Evolutionary conservation across 495 filamentous ascomycete genomes (phyloP), one percentile per base, ranked within the genome.

Genomic region (Trichocladium antarcticum): DNA sequence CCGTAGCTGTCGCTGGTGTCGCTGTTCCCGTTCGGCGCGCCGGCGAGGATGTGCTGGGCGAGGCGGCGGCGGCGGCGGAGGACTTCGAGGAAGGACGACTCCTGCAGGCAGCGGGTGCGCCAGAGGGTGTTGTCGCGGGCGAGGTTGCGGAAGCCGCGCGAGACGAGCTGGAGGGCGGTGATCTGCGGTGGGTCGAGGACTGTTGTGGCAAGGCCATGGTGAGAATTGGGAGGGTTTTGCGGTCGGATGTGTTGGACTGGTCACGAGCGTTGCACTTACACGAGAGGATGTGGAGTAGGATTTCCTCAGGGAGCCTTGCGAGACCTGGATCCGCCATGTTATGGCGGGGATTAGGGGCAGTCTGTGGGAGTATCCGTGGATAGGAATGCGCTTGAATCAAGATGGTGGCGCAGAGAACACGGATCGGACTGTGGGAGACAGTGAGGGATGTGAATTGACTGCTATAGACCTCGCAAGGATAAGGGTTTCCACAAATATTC

Each of bases 101-200:
- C 64, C 38, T 83, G 74, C 59, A 92, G 82, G 62, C 84, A 89
- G 64, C 81, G 75, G 12, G 75, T 62, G 56, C 80, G 80, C 89
- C 89, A 95, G 17, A 86, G 68, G 19, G 66, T 74, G 50, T 85
- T 79, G 62, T 94, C 88, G 15, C 86, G 82, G 19, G 77, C 78
- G 27, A 92, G 70, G n/a, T 66, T 65, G 21, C 81, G 73, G 58
- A 87, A 78, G 34, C 74, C 74, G 49, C 73, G 80, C 14, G 79
- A 89, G 15, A 86, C 79, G 11, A 74, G 75, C 63, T 90, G 86
- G 29, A 93, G 73, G 42, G 62, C 68, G 41, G 85, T 79, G 57
- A 89, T 78, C 52, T 89, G 79, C 39, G 54, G 61, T 22, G 82
- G 75, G 16, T 81, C 74, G 49, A 93, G 79, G 62, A 78, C 87